Percentiles rank a stretch among this genome's conserved stretches.
These are phyloP conservation scores for Calonectria honghensis DNA, from an alignment of 2,329 filamentous ascomycete genomes.

Conservation along the genomic window DNA sequence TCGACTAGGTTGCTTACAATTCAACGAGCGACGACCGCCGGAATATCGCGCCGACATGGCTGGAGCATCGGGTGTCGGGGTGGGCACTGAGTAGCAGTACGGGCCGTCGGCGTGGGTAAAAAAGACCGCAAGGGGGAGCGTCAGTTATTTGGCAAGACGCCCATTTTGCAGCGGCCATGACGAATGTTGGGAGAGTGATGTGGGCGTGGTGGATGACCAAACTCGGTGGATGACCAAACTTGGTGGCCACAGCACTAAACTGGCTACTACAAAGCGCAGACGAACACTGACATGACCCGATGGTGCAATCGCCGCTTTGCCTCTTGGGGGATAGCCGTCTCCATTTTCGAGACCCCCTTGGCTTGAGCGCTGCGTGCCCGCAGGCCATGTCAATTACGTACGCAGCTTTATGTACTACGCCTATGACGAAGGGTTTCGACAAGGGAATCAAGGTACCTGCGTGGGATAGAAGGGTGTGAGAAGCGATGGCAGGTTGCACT, in stretches of 20 bases:
- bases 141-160: constrained; percentile 15
- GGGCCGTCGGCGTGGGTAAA: constrained; percentile 41
- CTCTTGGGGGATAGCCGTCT: constrained; percentile 46
- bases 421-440: neutral
- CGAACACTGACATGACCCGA: constrained; percentile 44
- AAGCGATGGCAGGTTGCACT: no score
- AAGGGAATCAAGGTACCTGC: neutral
- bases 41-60: constrained; percentile 19
- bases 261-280: constrained; percentile 38
- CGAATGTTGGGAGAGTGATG: constrained; percentile 40
- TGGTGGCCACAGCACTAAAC: constrained; percentile 25
- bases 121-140: constrained; percentile 4
- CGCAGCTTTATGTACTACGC: constrained; percentile 11
- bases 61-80: constrained; percentile 46
- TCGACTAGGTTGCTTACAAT: constrained; percentile 15
- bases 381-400: constrained; percentile 26
- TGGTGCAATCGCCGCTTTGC: constrained; percentile 55
- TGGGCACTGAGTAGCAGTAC: constrained; percentile 25
- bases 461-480: neutral
- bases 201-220: constrained; percentile 39
- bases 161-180: constrained; percentile 35
- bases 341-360: constrained; percentile 36
- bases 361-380: constrained; percentile 14
- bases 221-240: constrained; percentile 36
- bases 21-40: constrained; percentile 1